A percentile compares a stretch with the other conserved stretches of the same genome.
Conservation (phyloP, 2,329 filamentous ascomycete species). For the Colletotrichum phormii region DNA sequence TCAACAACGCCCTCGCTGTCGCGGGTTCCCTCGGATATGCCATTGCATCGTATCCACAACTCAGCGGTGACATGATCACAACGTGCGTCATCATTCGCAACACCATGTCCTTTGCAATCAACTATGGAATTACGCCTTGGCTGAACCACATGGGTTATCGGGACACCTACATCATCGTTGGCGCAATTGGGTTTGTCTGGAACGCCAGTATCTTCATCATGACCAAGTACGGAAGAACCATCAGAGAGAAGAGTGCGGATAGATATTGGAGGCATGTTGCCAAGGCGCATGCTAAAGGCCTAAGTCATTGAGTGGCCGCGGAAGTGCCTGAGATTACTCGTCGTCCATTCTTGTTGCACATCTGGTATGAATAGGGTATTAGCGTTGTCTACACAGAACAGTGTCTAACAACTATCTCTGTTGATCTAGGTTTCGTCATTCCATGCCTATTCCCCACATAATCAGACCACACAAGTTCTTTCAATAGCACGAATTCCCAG, state of each 20-base stretch:
- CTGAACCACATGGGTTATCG: constrained; percentile 49
- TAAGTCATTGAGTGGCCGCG: constrained; percentile 26
- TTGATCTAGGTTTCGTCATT: too few relatives aligned
- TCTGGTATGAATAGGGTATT: fast-evolving
- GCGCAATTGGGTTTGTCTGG: constrained; percentile 49
- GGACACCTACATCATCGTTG: constrained; percentile 51
- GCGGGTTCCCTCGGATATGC: constrained; percentile 44
- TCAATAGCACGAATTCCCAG: background rate
- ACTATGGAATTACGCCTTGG: constrained; percentile 49
- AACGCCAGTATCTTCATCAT: constrained; percentile 56
- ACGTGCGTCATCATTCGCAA: constrained; percentile 50
- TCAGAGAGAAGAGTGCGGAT: constrained; percentile 51
- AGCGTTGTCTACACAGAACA: too few relatives aligned
- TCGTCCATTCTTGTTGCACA: background rate
- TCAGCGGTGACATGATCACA: constrained; percentile 44
- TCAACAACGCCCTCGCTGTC: constrained; percentile 43
- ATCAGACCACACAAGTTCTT: background rate
- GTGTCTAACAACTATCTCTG: too few relatives aligned
- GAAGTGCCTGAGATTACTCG: background rate
- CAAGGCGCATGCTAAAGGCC: constrained; percentile 37
- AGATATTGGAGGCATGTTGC: constrained; percentile 53
- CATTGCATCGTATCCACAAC: constrained; percentile 45
- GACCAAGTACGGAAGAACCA: constrained; percentile 58
- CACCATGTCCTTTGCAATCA: constrained; percentile 47
- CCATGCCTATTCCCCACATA: background rate